phyloP scores from a whole-genome alignment of 805 yeast genomes.

The Candida xiaguanensis region DNA sequence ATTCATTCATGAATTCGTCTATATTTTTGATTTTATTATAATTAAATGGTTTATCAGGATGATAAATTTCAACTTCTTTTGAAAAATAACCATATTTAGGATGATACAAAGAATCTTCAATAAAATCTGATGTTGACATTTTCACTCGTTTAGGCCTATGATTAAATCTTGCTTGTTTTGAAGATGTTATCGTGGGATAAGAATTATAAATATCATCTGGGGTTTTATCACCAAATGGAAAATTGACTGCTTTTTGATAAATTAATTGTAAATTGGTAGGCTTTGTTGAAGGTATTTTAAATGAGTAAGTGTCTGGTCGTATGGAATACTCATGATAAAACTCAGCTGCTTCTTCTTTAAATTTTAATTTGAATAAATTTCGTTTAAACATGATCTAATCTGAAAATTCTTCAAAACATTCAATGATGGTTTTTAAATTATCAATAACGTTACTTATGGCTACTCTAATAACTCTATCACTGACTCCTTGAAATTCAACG shows the following conservation, averaged over 20 bases:
- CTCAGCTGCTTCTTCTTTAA: conserved; percentile 7
- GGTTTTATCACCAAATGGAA: conserved; percentile 33
- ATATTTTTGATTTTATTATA: conserved; percentile 54
- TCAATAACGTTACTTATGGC: conserved; percentile 82
- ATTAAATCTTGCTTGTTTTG: conserved; percentile 27
- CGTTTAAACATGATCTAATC: conserved; percentile 18
- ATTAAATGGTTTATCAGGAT: conserved; percentile 61
- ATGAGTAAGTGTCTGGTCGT: conserved; percentile 43
- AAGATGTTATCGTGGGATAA: conserved; percentile 32
- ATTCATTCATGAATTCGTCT: conserved; percentile 65
- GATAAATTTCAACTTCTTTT: conserved; percentile 72
- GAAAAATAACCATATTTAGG: conserved; percentile 81
- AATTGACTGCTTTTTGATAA: conserved; percentile 38
- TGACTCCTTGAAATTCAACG: conserved; percentile 54
- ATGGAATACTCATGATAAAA: conserved; percentile 42
- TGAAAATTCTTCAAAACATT: conserved; percentile 73
- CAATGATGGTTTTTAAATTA: conserved; percentile 69
- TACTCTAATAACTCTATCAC: conserved; percentile 76
- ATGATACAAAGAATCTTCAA: conserved; percentile 80
- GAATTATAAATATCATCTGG: conserved; percentile 39
- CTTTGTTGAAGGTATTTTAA: conserved; percentile 24
- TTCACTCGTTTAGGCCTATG: conserved; percentile 58
- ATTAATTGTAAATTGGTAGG: conserved; percentile 13
- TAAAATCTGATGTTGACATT: conserved; percentile 76
- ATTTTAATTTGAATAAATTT: conserved; percentile 5